phyloP scores from a whole-genome alignment of 2,329 filamentous ascomycete species.

The Ophiognomonia clavigignenti-juglandacearum region DNA sequence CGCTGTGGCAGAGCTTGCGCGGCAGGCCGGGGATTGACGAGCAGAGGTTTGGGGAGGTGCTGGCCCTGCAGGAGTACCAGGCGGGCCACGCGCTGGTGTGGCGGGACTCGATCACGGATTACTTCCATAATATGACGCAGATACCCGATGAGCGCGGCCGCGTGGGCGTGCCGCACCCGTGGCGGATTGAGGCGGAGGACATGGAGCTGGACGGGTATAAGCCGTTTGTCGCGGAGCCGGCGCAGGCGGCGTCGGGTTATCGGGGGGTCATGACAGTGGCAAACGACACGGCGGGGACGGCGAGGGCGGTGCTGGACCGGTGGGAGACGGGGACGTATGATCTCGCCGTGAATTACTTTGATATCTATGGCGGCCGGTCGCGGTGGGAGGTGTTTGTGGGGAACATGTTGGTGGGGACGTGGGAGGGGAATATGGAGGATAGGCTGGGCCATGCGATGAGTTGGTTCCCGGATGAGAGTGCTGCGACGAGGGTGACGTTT shows the following conservation, averaged over 20 bases:
- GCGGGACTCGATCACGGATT: slow-evolving; percentile 62
- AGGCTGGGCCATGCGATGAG: slow-evolving; percentile 53
- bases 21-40: slow-evolving; percentile 47
- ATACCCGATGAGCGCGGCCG: slow-evolving; percentile 53
- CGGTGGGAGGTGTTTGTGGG: slow-evolving; percentile 52
- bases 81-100: slow-evolving; percentile 67
- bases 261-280: slow-evolving; percentile 50
- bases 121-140: slow-evolving; percentile 56
- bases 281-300: slow-evolving; percentile 47
- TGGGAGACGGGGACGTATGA: slow-evolving; percentile 54
- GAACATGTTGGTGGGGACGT: slow-evolving; percentile 46
- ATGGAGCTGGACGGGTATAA: slow-evolving; percentile 59
- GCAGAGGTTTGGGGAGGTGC: slow-evolving; percentile 53
- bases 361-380: slow-evolving; percentile 54
- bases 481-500: slow-evolving; percentile 59
- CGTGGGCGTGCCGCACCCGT: slow-evolving; percentile 57
- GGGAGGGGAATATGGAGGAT: slow-evolving; percentile 57
- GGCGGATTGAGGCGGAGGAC: slow-evolving; percentile 63
- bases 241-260: slow-evolving; percentile 53
- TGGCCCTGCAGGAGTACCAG: slow-evolving; percentile 58
- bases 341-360: slow-evolving; percentile 63
- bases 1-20: slow-evolving; percentile 48
- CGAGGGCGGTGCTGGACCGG: slow-evolving; percentile 34
- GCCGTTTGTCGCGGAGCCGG: slow-evolving; percentile 47
- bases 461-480: slow-evolving; percentile 54